Evolutionary conservation across 208 protist species (phyloP), one percentile per base, ranked within the genome.

Genomic region (Blastocrithidia nonstop): DNA sequence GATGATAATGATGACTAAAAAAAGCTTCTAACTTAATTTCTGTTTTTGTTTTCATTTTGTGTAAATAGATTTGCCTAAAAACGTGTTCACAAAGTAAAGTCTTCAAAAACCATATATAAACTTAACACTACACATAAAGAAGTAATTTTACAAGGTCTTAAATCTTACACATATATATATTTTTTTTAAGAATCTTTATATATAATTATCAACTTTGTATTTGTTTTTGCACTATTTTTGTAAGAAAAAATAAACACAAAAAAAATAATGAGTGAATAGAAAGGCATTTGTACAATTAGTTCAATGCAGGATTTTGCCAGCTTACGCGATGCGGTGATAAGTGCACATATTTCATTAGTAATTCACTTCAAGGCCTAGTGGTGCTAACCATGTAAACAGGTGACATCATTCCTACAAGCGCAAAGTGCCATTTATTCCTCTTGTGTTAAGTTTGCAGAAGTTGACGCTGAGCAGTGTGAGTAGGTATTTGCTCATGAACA

Each of bases 291-390:
- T n/a, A n/a, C n/a, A 2, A 6, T 39, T 21, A 6, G 4, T 21
- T 39, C 35, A 6, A 6, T 39, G 35, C 19, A 39, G 6, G 20
- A 17, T 21, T 39, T 7, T 6, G 19, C 19, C 35, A 21, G 2
- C 6, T 39, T 39, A 39, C 2, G 22, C 19, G 19, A 6, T 15
- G 29, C 29, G 59, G n/a, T n/a, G n/a, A n/a, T n/a, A n/a, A n/a
- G n/a, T n/a, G n/a, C n/a, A n/a, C n/a, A n/a, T n/a, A n/a, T n/a
- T n/a, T n/a, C n/a, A n/a, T 49, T 93, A 17, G 72, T 93, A 3
- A 74, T 88, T 8, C 84, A 95, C 60, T 93, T 93, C 53, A 82
- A 71, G 47, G 84, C 88, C 27, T 36, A 41, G 21, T 95, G 88
- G 88, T 96, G 90, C 54, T 81, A 85, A 39, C 84, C 90, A 2